phyloP scores from a whole-genome alignment of 164 flowering plant species.

The Tetracentron sinense region DNA sequence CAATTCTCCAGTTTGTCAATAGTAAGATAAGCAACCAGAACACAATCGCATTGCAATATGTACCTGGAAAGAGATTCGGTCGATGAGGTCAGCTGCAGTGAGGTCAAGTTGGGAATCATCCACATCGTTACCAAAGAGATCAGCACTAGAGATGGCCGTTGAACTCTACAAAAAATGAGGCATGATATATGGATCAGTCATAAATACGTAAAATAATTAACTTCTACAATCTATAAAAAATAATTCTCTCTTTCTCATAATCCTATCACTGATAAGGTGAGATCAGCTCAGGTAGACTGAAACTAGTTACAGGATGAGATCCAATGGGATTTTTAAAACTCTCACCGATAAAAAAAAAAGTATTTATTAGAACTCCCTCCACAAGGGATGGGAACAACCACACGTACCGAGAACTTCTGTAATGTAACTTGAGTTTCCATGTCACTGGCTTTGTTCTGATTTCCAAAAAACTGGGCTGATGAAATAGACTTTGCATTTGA shows the following conservation, averaged over 20 bases:
- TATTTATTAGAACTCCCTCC: too few relatives aligned
- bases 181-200: background rate
- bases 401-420: slow-evolving; percentile 84
- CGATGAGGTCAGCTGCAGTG: slow-evolving; percentile 72
- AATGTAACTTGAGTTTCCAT: slow-evolving; percentile 58
- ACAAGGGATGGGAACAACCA: background rate
- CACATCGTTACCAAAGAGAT: slow-evolving; percentile 64
- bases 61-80: slow-evolving; percentile 81
- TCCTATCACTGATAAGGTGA: too few relatives aligned
- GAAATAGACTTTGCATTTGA: slow-evolving; percentile 97
- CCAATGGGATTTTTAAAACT: too few relatives aligned
- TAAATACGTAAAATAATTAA: too few relatives aligned
- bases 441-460: slow-evolving; percentile 50
- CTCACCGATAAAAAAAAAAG: too few relatives aligned
- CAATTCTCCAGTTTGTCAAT: background rate
- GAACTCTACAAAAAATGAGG: slow-evolving; percentile 50
- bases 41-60: background rate
- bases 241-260: too few relatives aligned
- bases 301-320: too few relatives aligned
- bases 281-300: too few relatives aligned
- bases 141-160: slow-evolving; percentile 87
- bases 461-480: slow-evolving; percentile 88
- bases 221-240: too few relatives aligned
- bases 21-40: background rate
- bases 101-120: slow-evolving; percentile 50